Percentiles rank a stretch among this genome's conserved stretches.
These are phyloP conservation scores for Hyphodiscus hymeniophilus DNA, from an alignment of 495 filamentous ascomycete species.

Conservation along the genomic window DNA sequence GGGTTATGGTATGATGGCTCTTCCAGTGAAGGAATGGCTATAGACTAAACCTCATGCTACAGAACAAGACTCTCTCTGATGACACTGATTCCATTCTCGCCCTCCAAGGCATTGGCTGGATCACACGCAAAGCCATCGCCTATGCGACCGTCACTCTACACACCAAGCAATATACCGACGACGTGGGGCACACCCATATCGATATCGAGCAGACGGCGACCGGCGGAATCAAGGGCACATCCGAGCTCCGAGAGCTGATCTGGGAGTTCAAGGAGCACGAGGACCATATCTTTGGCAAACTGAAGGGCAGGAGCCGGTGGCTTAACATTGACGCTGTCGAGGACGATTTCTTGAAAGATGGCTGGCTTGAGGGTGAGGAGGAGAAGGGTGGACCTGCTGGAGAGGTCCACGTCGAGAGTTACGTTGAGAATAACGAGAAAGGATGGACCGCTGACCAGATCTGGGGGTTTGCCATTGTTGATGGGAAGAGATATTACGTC, in stretches of 20 bases:
- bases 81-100: slow-evolving; percentile 61
- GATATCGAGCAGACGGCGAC: slow-evolving; percentile 73
- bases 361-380: slow-evolving; percentile 42
- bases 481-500: slow-evolving; percentile 56
- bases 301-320: slow-evolving; percentile 55
- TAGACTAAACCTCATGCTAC: slow-evolving; percentile 10
- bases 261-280: slow-evolving; percentile 57
- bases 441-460: slow-evolving; percentile 56
- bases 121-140: slow-evolving; percentile 67
- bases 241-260: slow-evolving; percentile 67
- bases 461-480: slow-evolving; percentile 42
- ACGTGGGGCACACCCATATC: slow-evolving; percentile 52
- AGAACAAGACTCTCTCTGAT: slow-evolving; percentile 78
- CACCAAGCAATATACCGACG: slow-evolving; percentile 52
- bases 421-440: slow-evolving; percentile 43
- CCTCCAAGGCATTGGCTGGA: slow-evolving; percentile 79
- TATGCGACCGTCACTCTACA: slow-evolving; percentile 65
- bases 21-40: background rate
- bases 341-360: slow-evolving; percentile 39
- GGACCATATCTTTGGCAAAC: slow-evolving; percentile 74
- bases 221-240: slow-evolving; percentile 53
- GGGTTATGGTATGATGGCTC: slow-evolving; percentile 56
- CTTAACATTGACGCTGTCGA: slow-evolving; percentile 25
- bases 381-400: slow-evolving; percentile 41
- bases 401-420: slow-evolving; percentile 40